Evolutionary conservation across 805 yeast species (phyloP), one percentile per base, ranked within the genome.

Genomic region (Wickerhamiella domercqiae): DNA sequence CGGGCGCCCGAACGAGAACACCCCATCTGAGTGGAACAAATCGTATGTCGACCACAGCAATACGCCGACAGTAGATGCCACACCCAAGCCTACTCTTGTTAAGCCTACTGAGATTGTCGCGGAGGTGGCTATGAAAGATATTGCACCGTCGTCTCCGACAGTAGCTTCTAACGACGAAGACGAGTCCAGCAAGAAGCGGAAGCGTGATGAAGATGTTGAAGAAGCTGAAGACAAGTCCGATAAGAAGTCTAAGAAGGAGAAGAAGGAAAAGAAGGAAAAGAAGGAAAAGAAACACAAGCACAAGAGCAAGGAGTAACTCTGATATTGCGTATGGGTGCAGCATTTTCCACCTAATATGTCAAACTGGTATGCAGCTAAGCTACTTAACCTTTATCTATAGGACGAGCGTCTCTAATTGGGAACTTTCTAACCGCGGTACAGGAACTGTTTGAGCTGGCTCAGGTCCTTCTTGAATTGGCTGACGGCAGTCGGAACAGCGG

Each of bases 21-120:
- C 98, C 21, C 98, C 98, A 53, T 79, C 73, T 34, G 68, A 73
- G 29, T 90, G 98, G 98, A 84, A 83, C 67, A 67, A 68, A 51
- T 75, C 72, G 35, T 90, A 87, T 60, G 79, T 77, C 49, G 67
- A 62, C 56, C 79, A 73, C 55, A 71, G 68, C 48, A 64, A 67
- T 24, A 13, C 26, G 11, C 26, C 26, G 9, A 24, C 26, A 9
- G 26, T 24, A 9, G 26, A 24, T 24, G 26, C 9, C 9, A 24
- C 26, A 24, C 26, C 26, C 26, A 24, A 24, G 13, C 26, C 26
- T 24, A 9, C 26, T 9, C 9, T 24, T 24, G 11, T 13, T 13
- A 13, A 9, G 11, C 26, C 26, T 24, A 24, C 26, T 24, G 41
- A 22, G 44, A 15, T 38, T 25, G 45, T 39, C 13, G 36, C 39